A percentile compares a stretch with the other conserved stretches of the same genome.
These are phyloP conservation scores for Cercospora sesami DNA, from an alignment of 2,329 filamentous ascomycete genomes.

Conservation along the genomic window DNA sequence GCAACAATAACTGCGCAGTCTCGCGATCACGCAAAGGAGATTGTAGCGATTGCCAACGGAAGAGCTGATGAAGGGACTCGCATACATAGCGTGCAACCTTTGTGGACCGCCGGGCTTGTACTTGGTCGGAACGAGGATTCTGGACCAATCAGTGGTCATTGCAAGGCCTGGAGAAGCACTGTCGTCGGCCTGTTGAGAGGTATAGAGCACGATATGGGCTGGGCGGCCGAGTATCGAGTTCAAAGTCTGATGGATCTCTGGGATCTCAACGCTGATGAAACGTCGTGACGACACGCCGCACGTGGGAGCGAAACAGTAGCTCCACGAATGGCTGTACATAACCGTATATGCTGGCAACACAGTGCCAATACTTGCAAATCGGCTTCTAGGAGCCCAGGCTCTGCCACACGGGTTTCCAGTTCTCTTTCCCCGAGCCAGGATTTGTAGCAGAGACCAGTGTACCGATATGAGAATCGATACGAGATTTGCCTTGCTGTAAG, in stretches of 20 bases:
- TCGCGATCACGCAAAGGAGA: slow-evolving; percentile 60
- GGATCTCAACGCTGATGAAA: slow-evolving; percentile 22
- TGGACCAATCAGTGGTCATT: slow-evolving; percentile 27
- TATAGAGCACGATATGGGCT: slow-evolving; percentile 63
- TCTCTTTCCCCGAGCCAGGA: slow-evolving; percentile 20
- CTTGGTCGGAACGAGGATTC: slow-evolving; percentile 47
- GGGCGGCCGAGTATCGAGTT: slow-evolving; percentile 62
- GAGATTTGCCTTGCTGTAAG: slow-evolving; percentile 57
- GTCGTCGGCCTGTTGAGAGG: slow-evolving; percentile 58
- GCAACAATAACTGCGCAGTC: slow-evolving; percentile 57
- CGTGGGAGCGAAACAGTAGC: not conserved
- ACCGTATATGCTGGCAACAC: not conserved
- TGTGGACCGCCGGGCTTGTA: slow-evolving; percentile 64
- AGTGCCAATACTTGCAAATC: not conserved
- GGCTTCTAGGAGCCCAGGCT: slow-evolving; percentile 12
- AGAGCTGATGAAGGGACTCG: slow-evolving; percentile 58
- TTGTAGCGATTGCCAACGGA: slow-evolving; percentile 60
- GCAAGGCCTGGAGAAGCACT: slow-evolving; percentile 52
- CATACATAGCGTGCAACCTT: slow-evolving; percentile 55
- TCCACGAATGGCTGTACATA: not conserved
- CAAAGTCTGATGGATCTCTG: slow-evolving; percentile 55
- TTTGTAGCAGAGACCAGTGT: slow-evolving; percentile 18
- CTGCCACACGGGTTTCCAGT: slow-evolving; percentile 35
- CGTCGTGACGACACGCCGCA: not conserved
- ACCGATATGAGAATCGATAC: slow-evolving; percentile 50